A percentile compares a stretch with the other conserved stretches of the same genome.
Evolutionary conservation across 2,329 filamentous ascomycete genomes (phyloP).

Genomic region (Aureobasidium sp.): DNA sequence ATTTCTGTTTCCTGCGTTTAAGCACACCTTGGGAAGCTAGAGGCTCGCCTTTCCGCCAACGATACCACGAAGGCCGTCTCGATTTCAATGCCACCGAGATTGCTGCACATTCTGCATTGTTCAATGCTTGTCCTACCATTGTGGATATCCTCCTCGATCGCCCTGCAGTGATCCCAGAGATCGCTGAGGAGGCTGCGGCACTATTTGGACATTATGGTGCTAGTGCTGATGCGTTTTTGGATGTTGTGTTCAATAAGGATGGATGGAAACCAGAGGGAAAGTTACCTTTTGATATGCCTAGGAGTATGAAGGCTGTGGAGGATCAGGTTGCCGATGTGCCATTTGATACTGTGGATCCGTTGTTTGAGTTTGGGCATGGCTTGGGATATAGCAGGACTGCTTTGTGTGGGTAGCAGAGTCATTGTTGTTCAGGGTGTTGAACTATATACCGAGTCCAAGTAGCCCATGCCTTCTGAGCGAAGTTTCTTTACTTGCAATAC

Average conservation of each 20-base stretch:
- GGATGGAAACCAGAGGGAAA: background rate
- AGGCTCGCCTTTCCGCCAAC: constrained; percentile 2
- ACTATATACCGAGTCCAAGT: too few relatives aligned
- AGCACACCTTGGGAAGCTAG: background rate
- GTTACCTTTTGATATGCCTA: background rate
- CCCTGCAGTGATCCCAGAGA: background rate
- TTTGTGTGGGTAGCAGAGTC: background rate
- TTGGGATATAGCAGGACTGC: background rate
- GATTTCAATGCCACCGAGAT: background rate
- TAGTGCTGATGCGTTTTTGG: constrained; percentile 4
- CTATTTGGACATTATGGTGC: background rate
- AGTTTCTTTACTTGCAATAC: too few relatives aligned
- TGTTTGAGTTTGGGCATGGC: background rate
- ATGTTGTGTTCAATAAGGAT: constrained; percentile 1
- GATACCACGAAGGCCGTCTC: background rate
- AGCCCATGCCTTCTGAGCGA: too few relatives aligned
- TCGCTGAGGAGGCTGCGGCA: background rate
- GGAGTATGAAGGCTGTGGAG: constrained; percentile 1
- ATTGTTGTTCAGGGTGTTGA: too few relatives aligned
- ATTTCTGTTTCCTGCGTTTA: background rate
- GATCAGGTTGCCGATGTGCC: background rate
- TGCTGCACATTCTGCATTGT: background rate
- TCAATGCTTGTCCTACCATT: background rate
- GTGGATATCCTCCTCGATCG: constrained; percentile 1
- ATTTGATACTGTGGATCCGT: background rate